Evolutionary conservation across 345 rosid genomes (phyloP), one percentile per base, ranked within the genome.

Genomic region (Brassica carinata): DNA sequence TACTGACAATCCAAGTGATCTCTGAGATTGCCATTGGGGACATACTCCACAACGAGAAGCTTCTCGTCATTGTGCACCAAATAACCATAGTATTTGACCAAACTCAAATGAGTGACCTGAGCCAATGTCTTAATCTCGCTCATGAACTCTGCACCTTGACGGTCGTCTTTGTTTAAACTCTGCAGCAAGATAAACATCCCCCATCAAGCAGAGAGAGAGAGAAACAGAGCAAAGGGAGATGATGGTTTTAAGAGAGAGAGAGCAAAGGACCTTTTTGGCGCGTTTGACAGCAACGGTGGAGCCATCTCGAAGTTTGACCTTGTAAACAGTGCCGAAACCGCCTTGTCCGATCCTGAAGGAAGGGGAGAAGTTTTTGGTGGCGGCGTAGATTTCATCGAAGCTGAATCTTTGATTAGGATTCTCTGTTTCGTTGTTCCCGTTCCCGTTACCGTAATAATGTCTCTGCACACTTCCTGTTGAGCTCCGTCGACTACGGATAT

Each of bases 271-370:
- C 97, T 87, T 95, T 79, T 91, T 93, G 63, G 98, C 98, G 0
- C 99, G 96, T 81, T 95, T 95, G 75, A 93, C 77, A 0, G 99
- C 99, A 7, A 95, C 88, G 17, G 82, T 29, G 0, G 88, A 86
- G 79, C 99, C 99, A 86, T 93, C 97, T 36, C 81, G 75, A 11
- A 95, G 91, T 63, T 77, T 89, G 9, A 94, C 99, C 84, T 88
- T 93, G 82, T 93, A 95, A 38, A 95, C 99, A 7, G 98, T 91
- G 4, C 99, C 98, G 40, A 89, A 95, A 30, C 84, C 83, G 14
- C 98, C 99, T 74, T 93, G 97, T 55, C 99, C 99, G 71, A 95
- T 85, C 86, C 90, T 93, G 68, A 86, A 88, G 7, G 96, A 82
- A 0, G 99, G 91, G 30, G 93, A 89, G 84, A 95, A 95, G 76